A percentile compares a stretch with the other conserved stretches of the same genome.
Evolutionary conservation across 1,284 basidiomycete species (phyloP).

Genomic region (Meira miltonrushii): DNA sequence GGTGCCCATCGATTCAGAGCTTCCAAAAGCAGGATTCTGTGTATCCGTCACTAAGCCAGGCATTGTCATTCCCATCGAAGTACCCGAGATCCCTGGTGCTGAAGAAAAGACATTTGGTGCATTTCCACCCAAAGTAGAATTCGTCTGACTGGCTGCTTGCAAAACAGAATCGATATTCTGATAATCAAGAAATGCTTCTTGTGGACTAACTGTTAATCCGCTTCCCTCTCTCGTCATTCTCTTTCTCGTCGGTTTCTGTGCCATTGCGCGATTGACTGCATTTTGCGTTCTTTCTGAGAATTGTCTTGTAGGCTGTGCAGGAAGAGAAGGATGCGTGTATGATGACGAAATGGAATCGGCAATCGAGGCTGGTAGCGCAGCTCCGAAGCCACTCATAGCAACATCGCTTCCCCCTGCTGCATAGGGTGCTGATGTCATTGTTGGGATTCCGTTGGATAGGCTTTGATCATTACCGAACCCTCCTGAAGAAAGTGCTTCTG

Average conservation of each 20-base stretch:
- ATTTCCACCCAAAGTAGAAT: background rate
- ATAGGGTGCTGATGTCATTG: no score
- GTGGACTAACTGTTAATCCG: slow-evolving; percentile 43
- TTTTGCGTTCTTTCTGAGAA: slow-evolving; percentile 9
- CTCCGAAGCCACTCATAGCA: slow-evolving; percentile 15
- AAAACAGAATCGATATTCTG: slow-evolving; percentile 29
- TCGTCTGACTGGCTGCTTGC: slow-evolving; percentile 18
- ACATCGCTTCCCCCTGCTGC: no score
- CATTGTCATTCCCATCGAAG: no score
- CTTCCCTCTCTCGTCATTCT: slow-evolving; percentile 31
- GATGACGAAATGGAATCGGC: slow-evolving; percentile 17
- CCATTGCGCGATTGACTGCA: slow-evolving; percentile 19
- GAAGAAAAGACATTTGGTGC: slow-evolving; percentile 19
- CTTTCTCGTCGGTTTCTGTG: slow-evolving; percentile 16
- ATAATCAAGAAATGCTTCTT: slow-evolving; percentile 39
- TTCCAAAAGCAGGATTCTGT: background rate
- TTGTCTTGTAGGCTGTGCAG: background rate
- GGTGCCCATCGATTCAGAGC: background rate
- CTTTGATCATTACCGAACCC: background rate
- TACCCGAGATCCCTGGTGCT: slow-evolving; percentile 15
- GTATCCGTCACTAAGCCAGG: background rate
- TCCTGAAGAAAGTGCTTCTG: background rate
- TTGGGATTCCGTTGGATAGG: background rate
- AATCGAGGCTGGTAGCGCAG: slow-evolving; percentile 18
- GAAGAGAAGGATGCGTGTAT: background rate